These are phyloP conservation scores for Fusarium brevicatenulatum DNA, from an alignment of 2,329 filamentous ascomycete genomes.

Conservation along the genomic window DNA sequence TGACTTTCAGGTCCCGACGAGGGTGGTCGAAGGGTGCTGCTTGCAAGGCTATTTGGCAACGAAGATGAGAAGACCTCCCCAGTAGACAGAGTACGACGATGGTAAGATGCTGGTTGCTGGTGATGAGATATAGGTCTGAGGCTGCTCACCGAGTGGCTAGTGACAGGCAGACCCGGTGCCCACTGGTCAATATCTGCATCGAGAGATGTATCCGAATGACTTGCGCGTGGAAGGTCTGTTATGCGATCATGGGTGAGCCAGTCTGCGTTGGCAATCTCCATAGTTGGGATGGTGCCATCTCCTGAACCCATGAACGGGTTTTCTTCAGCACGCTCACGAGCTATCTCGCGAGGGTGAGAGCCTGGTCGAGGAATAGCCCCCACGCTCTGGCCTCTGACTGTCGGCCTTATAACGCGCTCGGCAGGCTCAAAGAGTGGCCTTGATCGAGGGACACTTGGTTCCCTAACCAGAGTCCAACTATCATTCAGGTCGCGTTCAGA, in stretches of 20 bases:
- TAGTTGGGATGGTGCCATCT: conserved; percentile 12
- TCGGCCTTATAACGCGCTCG: background rate
- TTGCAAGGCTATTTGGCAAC: conserved; percentile 26
- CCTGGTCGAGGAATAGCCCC: background rate
- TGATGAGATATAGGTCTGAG: conserved; percentile 2
- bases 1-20: conserved; percentile 26
- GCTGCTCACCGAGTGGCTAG: conserved; percentile 26
- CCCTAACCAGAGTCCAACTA: background rate
- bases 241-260: conserved; percentile 16
- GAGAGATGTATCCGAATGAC: conserved; percentile 26
- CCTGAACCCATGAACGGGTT: conserved; percentile 31
- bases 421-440: background rate
- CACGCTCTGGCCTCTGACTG: background rate
- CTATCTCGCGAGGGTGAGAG: background rate
- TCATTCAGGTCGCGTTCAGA: conserved; percentile 1
- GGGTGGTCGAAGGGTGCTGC: conserved; percentile 28
- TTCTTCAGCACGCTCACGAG: conserved; percentile 15
- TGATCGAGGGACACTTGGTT: background rate
- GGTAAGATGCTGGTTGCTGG: background rate
- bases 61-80: conserved; percentile 23
- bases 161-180: conserved; percentile 28
- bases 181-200: conserved; percentile 27
- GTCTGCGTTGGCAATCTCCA: conserved; percentile 18
- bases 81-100: conserved; percentile 16
- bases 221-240: background rate